Percentiles rank a stretch among this genome's conserved stretches.
These are phyloP conservation scores for Eremochloa ophiuroides DNA, from an alignment of 176 grass and related monocot species.

Conservation along the genomic window DNA sequence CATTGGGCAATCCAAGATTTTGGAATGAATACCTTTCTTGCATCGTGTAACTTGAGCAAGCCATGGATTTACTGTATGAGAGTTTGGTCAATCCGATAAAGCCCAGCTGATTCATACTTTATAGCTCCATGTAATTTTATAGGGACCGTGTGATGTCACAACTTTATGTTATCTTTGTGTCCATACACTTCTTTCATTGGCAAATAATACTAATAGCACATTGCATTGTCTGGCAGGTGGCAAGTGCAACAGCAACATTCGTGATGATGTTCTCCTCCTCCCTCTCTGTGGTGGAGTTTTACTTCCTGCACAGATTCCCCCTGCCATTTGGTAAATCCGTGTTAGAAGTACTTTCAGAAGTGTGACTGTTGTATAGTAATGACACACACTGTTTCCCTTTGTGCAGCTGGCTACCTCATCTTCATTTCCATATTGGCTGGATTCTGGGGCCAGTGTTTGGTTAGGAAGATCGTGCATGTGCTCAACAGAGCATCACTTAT, in stretches of 20 bases:
- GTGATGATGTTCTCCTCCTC: constrained; percentile 99
- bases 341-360: neutral
- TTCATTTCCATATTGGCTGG: constrained; percentile 74
- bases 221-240: constrained; percentile 59
- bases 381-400: neutral
- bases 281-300: constrained; percentile 93
- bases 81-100: neutral
- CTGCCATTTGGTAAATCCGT: constrained; percentile 67
- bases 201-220: too few species aligned
- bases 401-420: constrained; percentile 78
- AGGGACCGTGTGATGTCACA: neutral
- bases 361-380: neutral
- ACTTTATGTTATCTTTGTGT: too few species aligned
- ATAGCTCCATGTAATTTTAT: neutral
- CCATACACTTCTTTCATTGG: too few species aligned
- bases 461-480: constrained; percentile 68
- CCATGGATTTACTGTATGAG: neutral
- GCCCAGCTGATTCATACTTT: neutral
- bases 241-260: constrained; percentile 95
- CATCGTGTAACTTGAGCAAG: neutral
- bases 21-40: neutral
- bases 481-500: constrained; percentile 83
- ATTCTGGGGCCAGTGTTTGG: constrained; percentile 92
- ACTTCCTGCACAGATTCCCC: constrained; percentile 83
- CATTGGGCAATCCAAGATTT: neutral